Conservation (phyloP, 192 early-diverging fungal species). For the Blastocladiella britannica region DNA sequence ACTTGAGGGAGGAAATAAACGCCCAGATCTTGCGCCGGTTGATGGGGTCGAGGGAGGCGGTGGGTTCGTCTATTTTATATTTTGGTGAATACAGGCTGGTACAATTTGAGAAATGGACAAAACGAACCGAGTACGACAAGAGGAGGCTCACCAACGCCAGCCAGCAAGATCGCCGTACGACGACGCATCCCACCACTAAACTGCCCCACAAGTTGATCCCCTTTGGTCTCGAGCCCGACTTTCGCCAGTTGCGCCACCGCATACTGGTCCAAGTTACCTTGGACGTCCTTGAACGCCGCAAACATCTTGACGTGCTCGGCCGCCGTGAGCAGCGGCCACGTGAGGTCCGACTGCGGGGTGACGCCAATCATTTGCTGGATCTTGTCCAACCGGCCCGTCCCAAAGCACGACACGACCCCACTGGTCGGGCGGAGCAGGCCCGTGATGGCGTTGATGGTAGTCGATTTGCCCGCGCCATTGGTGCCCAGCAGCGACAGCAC, state of each 20-base stretch:
- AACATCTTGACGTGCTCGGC: background rate
- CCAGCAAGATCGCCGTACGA: background rate
- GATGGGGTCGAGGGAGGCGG: conserved; percentile 2
- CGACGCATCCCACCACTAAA: conserved; percentile 1
- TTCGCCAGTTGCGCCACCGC: background rate
- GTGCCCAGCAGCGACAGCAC: background rate
- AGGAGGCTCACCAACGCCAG: background rate
- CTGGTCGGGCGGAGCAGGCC: background rate
- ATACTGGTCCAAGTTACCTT: background rate
- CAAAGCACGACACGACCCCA: background rate
- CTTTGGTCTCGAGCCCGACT: background rate
- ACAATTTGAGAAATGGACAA: no score
- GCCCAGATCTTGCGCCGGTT: conserved; percentile 2
- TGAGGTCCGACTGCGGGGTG: background rate
- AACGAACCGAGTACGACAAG: background rate
- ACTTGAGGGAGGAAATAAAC: background rate
- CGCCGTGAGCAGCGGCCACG: background rate
- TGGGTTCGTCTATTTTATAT: conserved; percentile 3
- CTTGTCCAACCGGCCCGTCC: background rate
- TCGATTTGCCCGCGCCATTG: background rate
- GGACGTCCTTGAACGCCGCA: background rate
- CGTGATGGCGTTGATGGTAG: background rate
- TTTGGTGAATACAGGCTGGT: no score
- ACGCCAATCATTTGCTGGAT: background rate
- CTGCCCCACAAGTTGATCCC: background rate